A percentile compares a stretch with the other conserved stretches of the same genome.
phyloP scores from a whole-genome alignment of 176 grass and related monocot species.

The Phragmites australis region DNA sequence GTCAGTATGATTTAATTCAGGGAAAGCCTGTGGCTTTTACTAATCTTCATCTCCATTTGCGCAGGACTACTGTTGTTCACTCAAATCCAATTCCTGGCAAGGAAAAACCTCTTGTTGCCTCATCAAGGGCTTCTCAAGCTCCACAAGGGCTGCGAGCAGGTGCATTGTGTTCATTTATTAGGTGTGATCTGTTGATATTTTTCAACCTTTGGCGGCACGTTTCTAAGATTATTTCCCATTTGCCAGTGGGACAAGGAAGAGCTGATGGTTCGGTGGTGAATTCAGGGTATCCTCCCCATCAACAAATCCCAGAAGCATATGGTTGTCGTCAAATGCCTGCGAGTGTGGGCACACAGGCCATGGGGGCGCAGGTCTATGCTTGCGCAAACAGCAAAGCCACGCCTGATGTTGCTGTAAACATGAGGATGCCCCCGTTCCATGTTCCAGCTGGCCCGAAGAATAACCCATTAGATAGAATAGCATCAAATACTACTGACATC shows the following conservation, averaged over 20 bases:
- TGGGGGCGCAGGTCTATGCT: slow-evolving; percentile 39
- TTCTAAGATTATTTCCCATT: slow-evolving; percentile 21
- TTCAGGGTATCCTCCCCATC: slow-evolving; percentile 56
- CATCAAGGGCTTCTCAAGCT: slow-evolving; percentile 42
- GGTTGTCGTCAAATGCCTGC: slow-evolving; percentile 42
- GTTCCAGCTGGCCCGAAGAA: slow-evolving; percentile 41
- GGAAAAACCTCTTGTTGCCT: slow-evolving; percentile 47
- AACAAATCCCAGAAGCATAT: slow-evolving; percentile 48
- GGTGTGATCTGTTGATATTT: not conserved
- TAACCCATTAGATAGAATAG: slow-evolving; percentile 41
- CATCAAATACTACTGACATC: slow-evolving; percentile 50
- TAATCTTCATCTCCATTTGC: slow-evolving; percentile 36
- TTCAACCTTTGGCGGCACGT: not conserved
- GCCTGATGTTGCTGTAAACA: slow-evolving; percentile 53
- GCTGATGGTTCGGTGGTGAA: slow-evolving; percentile 48
- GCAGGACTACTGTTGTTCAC: slow-evolving; percentile 87
- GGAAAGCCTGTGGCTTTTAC: not conserved
- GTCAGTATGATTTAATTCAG: not conserved
- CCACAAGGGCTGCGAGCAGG: slow-evolving; percentile 64
- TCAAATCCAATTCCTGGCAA: slow-evolving; percentile 73
- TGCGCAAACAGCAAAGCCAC: slow-evolving; percentile 41
- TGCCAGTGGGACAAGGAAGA: slow-evolving; percentile 55
- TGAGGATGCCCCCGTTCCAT: slow-evolving; percentile 63
- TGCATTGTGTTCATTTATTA: slow-evolving; percentile 25
- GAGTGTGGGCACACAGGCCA: slow-evolving; percentile 47